Evolutionary conservation across 768 basidiomycete genomes (phyloP).

Genomic region (Boletellus emodensis): DNA sequence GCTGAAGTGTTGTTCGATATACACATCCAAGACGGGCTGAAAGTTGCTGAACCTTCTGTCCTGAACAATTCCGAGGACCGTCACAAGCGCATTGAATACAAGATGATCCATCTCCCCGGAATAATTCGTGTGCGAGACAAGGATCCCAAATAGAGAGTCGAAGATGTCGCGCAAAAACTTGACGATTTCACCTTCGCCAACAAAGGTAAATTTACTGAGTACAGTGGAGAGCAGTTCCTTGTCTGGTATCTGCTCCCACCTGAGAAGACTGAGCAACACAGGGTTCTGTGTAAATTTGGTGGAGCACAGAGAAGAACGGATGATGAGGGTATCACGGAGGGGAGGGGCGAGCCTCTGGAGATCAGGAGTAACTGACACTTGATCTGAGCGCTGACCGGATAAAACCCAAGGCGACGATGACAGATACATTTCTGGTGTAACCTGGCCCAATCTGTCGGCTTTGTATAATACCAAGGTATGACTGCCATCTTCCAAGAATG

Average conservation of each 20-base stretch:
- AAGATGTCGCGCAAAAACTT: conserved; percentile 90
- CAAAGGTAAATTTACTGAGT: conserved; percentile 83
- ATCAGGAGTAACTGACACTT: conserved; percentile 52
- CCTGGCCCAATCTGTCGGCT: conserved; percentile 63
- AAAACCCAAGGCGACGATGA: conserved; percentile 58
- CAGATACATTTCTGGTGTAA: conserved; percentile 71
- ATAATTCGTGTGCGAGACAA: conserved; percentile 71
- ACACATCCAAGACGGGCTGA: conserved; percentile 88
- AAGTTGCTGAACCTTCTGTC: conserved; percentile 96
- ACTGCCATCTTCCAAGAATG: conserved; percentile 86
- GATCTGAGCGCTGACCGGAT: conserved; percentile 57
- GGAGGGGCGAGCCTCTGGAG: conserved; percentile 64
- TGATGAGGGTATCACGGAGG: conserved; percentile 69
- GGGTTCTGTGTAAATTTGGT: conserved; percentile 90
- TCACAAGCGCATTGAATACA: conserved; percentile 88
- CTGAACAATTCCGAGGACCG: conserved; percentile 86
- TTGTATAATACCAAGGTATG: conserved; percentile 83
- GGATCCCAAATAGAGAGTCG: conserved; percentile 87
- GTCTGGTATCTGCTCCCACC: conserved; percentile 72
- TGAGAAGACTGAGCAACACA: conserved; percentile 72
- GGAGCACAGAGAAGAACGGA: conserved; percentile 89
- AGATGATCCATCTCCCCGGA: conserved; percentile 76
- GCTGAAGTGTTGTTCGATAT: conserved; percentile 86
- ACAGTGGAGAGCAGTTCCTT: conserved; percentile 65
- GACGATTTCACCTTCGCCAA: conserved; percentile 91